Evolutionary conservation across 1,284 basidiomycete genomes (phyloP).

Genomic region (Ustilago tritici): DNA sequence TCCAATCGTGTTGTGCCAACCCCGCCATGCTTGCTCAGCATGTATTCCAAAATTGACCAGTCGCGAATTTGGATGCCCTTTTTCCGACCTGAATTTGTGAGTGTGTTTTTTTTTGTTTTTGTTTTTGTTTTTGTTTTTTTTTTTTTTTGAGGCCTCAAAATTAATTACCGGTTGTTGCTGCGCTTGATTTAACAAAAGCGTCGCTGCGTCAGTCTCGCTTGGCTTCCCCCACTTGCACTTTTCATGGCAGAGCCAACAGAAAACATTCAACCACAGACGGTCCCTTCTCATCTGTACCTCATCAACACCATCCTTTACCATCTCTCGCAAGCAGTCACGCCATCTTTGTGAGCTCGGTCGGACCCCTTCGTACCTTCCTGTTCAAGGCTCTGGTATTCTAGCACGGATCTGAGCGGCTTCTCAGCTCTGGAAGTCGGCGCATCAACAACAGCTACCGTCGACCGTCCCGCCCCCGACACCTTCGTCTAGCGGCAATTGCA

Average conservation of each 20-base stretch:
- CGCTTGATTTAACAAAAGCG: background rate
- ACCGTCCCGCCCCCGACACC: background rate
- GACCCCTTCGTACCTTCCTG: no score
- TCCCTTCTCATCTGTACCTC: background rate
- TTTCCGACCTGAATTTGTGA: constrained; percentile 20
- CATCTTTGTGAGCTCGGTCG: no score
- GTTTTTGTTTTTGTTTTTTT: constrained; percentile 7
- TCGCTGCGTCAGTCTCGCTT: background rate
- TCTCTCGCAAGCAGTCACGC: background rate
- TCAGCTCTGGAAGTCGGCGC: background rate
- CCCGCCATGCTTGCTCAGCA: background rate
- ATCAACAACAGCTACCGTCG: background rate
- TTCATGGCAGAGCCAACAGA: background rate
- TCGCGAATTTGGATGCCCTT: background rate
- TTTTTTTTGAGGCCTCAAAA: background rate
- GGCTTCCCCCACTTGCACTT: constrained; percentile 1
- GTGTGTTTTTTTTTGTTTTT: constrained; percentile 11
- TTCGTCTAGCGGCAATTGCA: background rate
- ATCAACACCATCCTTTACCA: background rate
- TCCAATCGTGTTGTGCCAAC: background rate
- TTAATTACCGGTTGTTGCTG: background rate
- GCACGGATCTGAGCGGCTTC: background rate
- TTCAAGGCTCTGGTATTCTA: no score
- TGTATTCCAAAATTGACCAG: background rate
- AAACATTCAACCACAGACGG: background rate